Base-by-base conservation (phyloP, 1,139 yeast genomes). In the Suhomyces maxii region DNA sequence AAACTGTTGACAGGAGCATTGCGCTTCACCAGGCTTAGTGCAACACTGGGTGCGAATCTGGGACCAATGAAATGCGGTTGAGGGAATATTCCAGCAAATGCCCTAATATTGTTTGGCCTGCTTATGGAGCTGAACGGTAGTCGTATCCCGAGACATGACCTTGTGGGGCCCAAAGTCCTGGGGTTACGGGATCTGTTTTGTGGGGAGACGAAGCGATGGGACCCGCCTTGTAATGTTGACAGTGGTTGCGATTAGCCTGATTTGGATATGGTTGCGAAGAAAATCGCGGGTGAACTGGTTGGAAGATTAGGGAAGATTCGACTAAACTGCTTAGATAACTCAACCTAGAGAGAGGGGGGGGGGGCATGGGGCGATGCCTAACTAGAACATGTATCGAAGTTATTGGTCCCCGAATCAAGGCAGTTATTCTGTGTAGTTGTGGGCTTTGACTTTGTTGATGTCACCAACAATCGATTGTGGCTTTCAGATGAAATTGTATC, bases 171-270 rank as follows among this genome's bases (percentile, higher is more conserved):
- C 4, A 18, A 18, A 18, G 23, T 18, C 6, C 4, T 28, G 31
- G 31, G 31, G 23, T 18, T 18, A 18, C 23, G 23, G 23, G 6
- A 18, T 18, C 23, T 18, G 23, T 18, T 18, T 18, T 28, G 31
- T 28, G 31, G 31, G 31, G 31, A 18, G 23, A 18, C 23, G 23
- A 18, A 4, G 23, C 3, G 23, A 28, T 11, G 4, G 11, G 31
- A 28, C 31, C 31, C 31, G 31, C 31, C 31, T 28, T 11, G 31
- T 5, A 9, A 28, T 28, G 31, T 28, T 28, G 31, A 9, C 28
- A 6, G 12, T 9, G 9, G 39, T 36, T 36, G 38, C 38, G 38
- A 23, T 36, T 36, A 37, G 39, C 39, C 39, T 9, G 39, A 37
- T 37, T 12, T 26, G 39, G 39, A 11, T 10, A 34, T 6, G 7